These are phyloP conservation scores for Aspergillus carbonarius DNA, from an alignment of 2,329 filamentous ascomycete species.

Conservation along the genomic window DNA sequence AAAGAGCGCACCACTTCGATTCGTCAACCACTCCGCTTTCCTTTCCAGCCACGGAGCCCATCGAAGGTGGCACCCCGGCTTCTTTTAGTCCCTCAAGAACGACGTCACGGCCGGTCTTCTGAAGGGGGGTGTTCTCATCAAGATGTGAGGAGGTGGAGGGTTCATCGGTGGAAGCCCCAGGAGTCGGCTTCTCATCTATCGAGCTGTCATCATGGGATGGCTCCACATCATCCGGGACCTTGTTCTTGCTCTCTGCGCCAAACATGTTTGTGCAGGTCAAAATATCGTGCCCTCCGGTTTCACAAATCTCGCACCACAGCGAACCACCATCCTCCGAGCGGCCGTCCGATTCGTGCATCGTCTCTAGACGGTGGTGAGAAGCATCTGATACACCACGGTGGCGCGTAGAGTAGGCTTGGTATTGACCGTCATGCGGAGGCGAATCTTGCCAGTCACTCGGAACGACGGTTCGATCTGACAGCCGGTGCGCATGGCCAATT, in stretches of 20 bases:
- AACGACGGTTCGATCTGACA: conserved; percentile 46
- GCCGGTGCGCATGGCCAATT: conserved; percentile 37
- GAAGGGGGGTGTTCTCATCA: conserved; percentile 24
- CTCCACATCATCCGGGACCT: conserved; percentile 14
- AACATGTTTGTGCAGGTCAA: conserved; percentile 93
- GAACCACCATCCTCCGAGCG: conserved; percentile 71
- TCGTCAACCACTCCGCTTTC: conserved; percentile 75
- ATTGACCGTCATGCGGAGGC: conserved; percentile 24
- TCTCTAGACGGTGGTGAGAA: conserved; percentile 35
- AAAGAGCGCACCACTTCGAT: conserved; percentile 94
- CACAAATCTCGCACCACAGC: conserved; percentile 94
- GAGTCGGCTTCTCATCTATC: conserved; percentile 17
- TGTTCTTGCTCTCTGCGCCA: conserved; percentile 40
- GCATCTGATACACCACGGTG: conserved; percentile 28
- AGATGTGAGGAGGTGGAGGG: conserved; percentile 15
- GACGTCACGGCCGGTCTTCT: conserved; percentile 42
- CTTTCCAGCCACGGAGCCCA: conserved; percentile 72
- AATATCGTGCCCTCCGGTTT: conserved; percentile 88
- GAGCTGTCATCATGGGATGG: conserved; percentile 15
- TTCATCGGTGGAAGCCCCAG: conserved; percentile 15
- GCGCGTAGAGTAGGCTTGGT: conserved; percentile 26
- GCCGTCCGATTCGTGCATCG: conserved; percentile 43
- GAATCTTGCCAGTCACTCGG: conserved; percentile 43
- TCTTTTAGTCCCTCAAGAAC: conserved; percentile 45
- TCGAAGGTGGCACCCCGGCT: conserved; percentile 42